Evolutionary conservation across 192 early-diverging fungal species (phyloP).

Genomic region (Chytriomyces hyalinus): DNA sequence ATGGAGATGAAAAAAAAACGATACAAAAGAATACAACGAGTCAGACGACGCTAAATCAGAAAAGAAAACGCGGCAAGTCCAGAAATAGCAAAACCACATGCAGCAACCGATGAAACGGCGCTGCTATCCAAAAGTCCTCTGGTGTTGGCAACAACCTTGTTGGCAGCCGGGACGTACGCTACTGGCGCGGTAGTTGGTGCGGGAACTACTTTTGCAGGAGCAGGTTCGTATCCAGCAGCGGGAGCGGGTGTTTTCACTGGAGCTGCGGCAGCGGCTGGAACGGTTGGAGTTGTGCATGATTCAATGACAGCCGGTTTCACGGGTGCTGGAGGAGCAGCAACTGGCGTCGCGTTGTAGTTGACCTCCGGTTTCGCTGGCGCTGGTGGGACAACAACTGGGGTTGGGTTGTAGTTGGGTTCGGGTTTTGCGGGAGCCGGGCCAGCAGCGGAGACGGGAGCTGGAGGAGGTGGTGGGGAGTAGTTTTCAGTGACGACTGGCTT

Average conservation of each 20-base stretch:
- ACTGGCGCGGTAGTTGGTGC: neutral
- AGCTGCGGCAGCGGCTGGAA: neutral
- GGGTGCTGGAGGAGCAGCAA: neutral
- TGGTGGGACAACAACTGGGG: neutral
- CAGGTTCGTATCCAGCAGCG: neutral
- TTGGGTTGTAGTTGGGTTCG: neutral
- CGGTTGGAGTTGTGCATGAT: neutral
- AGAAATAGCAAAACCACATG: neutral
- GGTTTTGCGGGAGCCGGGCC: neutral
- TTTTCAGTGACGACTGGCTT: neutral
- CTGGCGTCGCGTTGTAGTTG: neutral
- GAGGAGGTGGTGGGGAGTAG: too few relatives aligned
- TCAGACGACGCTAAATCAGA: neutral
- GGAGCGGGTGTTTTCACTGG: neutral
- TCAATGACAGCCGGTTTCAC: neutral
- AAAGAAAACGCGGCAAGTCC: neutral
- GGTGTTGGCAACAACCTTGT: neutral
- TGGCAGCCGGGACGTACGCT: neutral
- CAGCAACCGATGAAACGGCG: neutral
- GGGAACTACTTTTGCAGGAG: neutral
- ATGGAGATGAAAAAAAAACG: too few relatives aligned
- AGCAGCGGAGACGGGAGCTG: neutral
- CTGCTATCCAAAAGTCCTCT: neutral
- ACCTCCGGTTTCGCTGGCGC: neutral
- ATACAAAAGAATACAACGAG: neutral